Percentiles rank a stretch among this genome's conserved stretches.
phyloP scores from a whole-genome alignment of 257 asterid species.

The Gentiana dahurica region DNA sequence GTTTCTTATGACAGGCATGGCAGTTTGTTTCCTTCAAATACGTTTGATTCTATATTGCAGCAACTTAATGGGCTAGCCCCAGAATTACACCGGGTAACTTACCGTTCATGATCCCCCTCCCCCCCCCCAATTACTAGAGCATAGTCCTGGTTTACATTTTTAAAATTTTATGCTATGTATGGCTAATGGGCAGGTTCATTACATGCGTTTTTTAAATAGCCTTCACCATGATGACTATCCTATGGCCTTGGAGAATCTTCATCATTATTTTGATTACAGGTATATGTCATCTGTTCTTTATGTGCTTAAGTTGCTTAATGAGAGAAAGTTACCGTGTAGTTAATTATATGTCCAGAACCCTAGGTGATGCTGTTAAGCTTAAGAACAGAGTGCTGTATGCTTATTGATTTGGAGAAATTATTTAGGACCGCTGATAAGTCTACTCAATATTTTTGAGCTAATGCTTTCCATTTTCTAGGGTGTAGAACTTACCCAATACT shows the following conservation, averaged over 20 bases:
- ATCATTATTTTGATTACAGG: conserved; percentile 98
- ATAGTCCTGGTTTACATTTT: conserved; percentile 1
- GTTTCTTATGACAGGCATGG: conserved; percentile 42
- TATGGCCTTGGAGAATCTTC: conserved; percentile 82
- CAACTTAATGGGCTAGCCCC: conserved; percentile 88
- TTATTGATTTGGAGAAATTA: no score
- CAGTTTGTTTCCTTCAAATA: conserved; percentile 58
- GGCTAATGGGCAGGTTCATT: conserved; percentile 66
- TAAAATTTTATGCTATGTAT: conserved; percentile 15
- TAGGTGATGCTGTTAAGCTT: no score
- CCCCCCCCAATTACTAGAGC: not conserved
- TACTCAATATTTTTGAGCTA: no score
- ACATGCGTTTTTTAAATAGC: conserved; percentile 71
- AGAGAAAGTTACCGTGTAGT: no score
- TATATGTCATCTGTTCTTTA: conserved; percentile 28
- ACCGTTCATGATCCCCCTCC: conserved; percentile 7
- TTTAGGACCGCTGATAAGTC: no score
- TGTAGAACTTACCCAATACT: no score
- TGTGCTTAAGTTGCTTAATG: not conserved
- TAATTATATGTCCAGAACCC: no score
- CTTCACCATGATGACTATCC: conserved; percentile 88
- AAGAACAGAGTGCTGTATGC: no score
- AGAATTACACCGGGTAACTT: conserved; percentile 76
- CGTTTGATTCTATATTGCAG: conserved; percentile 60
- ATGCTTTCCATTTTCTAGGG: no score